phyloP scores from a whole-genome alignment of 176 grass and related monocot species.

The Carex pumila region DNA sequence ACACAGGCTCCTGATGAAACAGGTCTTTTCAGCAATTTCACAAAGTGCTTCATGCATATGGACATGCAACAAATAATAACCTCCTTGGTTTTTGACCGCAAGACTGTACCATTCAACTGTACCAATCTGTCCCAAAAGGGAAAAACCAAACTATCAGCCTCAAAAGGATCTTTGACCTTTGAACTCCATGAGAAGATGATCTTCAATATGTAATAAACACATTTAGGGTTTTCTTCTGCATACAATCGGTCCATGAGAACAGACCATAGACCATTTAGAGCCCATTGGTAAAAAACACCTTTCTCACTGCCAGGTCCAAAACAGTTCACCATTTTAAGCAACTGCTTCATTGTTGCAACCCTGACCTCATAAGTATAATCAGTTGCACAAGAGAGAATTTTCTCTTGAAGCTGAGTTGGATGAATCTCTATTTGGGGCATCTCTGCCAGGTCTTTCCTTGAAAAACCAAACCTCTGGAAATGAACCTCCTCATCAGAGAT shows the following conservation, averaged over 20 bases:
- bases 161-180: constrained; percentile 33
- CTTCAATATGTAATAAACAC: constrained; percentile 75
- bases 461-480: constrained; percentile 37
- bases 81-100: constrained; percentile 68
- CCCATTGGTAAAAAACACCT: constrained; percentile 55
- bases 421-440: constrained; percentile 23
- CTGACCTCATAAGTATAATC: constrained; percentile 83
- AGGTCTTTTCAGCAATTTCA: constrained; percentile 34
- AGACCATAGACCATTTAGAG: constrained; percentile 45
- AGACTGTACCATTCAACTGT: constrained; percentile 56
- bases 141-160: constrained; percentile 43
- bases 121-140: constrained; percentile 74
- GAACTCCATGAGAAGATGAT: constrained; percentile 78
- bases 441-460: constrained; percentile 15
- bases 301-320: constrained; percentile 31
- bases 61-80: constrained; percentile 82
- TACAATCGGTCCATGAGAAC: constrained; percentile 51
- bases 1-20: constrained; percentile 23
- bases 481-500: constrained; percentile 37
- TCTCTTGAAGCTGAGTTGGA: constrained; percentile 51
- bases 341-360: constrained; percentile 70
- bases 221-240: constrained; percentile 78
- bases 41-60: constrained; percentile 74
- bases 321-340: constrained; percentile 62
- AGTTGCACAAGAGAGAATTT: constrained; percentile 61